A percentile compares a stretch with the other conserved stretches of the same genome.
These are phyloP conservation scores for Fusarium pseudograminearum DNA, from an alignment of 2,329 filamentous ascomycete species.

Conservation along the genomic window DNA sequence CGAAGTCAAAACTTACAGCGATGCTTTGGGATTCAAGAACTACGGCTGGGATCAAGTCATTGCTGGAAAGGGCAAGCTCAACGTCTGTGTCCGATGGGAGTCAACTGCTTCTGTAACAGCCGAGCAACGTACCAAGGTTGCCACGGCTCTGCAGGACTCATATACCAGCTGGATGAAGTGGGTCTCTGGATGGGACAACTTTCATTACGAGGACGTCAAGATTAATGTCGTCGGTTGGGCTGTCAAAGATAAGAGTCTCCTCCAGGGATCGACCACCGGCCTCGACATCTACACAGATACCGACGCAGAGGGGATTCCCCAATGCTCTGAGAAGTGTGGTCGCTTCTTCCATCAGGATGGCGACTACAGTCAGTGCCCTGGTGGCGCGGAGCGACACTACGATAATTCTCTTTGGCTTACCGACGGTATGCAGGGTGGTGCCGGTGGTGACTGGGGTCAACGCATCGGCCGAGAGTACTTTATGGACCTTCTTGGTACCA, in stretches of 20 bases:
- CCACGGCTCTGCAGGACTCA: slow-evolving; percentile 51
- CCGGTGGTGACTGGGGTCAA: slow-evolving; percentile 63
- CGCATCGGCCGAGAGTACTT: slow-evolving; percentile 59
- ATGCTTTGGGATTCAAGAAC: slow-evolving; percentile 49
- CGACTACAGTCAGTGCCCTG: slow-evolving; percentile 56
- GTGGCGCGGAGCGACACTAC: slow-evolving; percentile 54
- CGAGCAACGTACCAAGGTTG: slow-evolving; percentile 54
- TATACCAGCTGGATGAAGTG: slow-evolving; percentile 58
- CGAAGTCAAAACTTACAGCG: slow-evolving; percentile 45
- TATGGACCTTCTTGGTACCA: slow-evolving; percentile 53
- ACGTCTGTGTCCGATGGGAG: slow-evolving; percentile 60
- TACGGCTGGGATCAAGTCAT: slow-evolving; percentile 53
- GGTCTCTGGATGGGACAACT: slow-evolving; percentile 59
- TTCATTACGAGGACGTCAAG: slow-evolving; percentile 56
- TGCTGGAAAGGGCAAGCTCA: slow-evolving; percentile 48
- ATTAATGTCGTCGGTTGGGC: slow-evolving; percentile 58
- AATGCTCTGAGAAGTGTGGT: slow-evolving; percentile 57
- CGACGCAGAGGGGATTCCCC: slow-evolving; percentile 55
- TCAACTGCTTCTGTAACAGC: slow-evolving; percentile 53
- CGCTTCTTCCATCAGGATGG: slow-evolving; percentile 59
- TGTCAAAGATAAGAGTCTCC: slow-evolving; percentile 53
- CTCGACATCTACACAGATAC: slow-evolving; percentile 58
- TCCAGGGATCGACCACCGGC: slow-evolving; percentile 54
- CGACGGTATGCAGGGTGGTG: slow-evolving; percentile 57
- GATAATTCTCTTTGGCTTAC: slow-evolving; percentile 63